These are phyloP conservation scores for Candida schatavii DNA, from an alignment of 805 yeast species.

Conservation along the genomic window DNA sequence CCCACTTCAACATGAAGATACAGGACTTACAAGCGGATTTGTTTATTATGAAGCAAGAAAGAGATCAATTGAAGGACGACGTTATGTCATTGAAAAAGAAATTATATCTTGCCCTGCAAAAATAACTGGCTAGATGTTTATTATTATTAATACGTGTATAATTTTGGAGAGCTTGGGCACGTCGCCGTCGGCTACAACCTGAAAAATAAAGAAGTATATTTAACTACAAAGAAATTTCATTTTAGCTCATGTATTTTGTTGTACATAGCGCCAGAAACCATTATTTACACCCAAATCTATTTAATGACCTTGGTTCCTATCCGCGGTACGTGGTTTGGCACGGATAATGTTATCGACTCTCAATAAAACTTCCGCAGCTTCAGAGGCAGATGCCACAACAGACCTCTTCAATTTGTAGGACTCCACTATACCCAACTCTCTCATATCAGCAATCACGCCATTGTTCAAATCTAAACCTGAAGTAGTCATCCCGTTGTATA, in stretches of 20 bases:
- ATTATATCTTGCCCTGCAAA: conserved; percentile 28
- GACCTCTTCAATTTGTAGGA: conserved; percentile 89
- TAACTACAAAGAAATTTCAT: background rate
- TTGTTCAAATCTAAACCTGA: conserved; percentile 85
- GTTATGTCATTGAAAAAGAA: conserved; percentile 59
- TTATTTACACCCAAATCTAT: conserved; percentile 1
- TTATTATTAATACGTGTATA: background rate
- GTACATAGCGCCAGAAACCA: too few species aligned
- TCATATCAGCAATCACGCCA: conserved; percentile 90
- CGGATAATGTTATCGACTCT: conserved; percentile 96
- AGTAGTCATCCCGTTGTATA: conserved; percentile 88
- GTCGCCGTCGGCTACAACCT: too few species aligned
- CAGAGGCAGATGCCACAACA: conserved; percentile 94
- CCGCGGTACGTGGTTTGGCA: conserved; percentile 97
- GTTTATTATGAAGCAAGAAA: conserved; percentile 75
- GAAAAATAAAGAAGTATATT: background rate
- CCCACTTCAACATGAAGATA: conserved; percentile 71
- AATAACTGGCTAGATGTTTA: background rate
- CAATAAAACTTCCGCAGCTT: conserved; percentile 93
- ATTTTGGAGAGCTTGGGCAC: background rate
- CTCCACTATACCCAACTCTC: conserved; percentile 90
- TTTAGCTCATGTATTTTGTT: too few species aligned
- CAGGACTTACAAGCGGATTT: conserved; percentile 84
- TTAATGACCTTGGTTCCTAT: conserved; percentile 50
- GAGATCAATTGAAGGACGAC: conserved; percentile 70